These are phyloP conservation scores for Candida sanyaensis DNA, from an alignment of 1,139 yeast species.

Conservation along the genomic window DNA sequence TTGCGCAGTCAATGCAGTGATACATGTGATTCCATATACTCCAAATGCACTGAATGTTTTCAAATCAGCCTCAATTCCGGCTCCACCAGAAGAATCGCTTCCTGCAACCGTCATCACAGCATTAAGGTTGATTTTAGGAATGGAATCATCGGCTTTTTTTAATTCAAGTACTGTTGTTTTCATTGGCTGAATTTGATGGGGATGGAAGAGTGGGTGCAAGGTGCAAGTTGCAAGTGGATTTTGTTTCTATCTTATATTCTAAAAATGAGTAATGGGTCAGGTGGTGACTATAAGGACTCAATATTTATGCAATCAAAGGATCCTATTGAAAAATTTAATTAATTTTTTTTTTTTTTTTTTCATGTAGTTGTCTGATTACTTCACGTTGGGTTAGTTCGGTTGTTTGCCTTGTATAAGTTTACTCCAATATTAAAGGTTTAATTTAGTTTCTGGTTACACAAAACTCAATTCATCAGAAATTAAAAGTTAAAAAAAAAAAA, in stretches of 20 bases:
- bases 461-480: not conserved
- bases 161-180: not conserved
- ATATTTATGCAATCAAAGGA: too few relatives aligned
- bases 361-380: not conserved
- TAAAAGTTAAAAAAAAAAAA: too few relatives aligned
- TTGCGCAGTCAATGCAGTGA: constrained; percentile 83
- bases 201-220: not conserved
- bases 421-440: too few relatives aligned
- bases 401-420: too few relatives aligned
- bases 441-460: too few relatives aligned
- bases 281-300: too few relatives aligned
- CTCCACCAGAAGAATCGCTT: constrained; percentile 91
- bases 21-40: constrained; percentile 80
- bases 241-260: too few relatives aligned
- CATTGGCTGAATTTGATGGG: not conserved
- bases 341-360: not conserved
- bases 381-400: too few relatives aligned
- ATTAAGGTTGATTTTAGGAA: constrained; percentile 19
- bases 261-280: too few relatives aligned
- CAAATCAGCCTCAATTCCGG: constrained; percentile 92
- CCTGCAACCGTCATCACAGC: constrained; percentile 74
- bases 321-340: not conserved
- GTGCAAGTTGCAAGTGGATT: too few relatives aligned
- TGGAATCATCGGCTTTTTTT: not conserved
- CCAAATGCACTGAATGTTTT: constrained; percentile 80